phyloP scores from a whole-genome alignment of 352 stramenopile genomes.

The Globisporangium megalacanthum region DNA sequence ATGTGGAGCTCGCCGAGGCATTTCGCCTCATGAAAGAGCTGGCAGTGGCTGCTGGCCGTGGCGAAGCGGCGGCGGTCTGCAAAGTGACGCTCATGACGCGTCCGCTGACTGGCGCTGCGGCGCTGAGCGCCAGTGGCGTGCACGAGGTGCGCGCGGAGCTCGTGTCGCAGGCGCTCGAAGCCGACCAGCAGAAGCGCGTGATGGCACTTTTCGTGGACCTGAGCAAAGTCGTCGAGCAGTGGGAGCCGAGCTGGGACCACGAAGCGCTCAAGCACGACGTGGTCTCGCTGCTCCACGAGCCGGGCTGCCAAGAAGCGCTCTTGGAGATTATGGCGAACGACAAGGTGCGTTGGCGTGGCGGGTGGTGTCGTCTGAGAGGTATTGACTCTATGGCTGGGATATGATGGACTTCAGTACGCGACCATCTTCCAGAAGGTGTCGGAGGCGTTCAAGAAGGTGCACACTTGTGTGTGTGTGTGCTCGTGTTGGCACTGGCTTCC shows the following conservation, averaged over 20 bases:
- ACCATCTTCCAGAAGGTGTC: constrained; percentile 59
- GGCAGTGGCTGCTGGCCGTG: constrained; percentile 34
- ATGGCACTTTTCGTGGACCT: constrained; percentile 70
- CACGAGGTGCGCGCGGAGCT: constrained; percentile 20
- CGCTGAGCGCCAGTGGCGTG: constrained; percentile 5
- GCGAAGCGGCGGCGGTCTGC: constrained; percentile 39
- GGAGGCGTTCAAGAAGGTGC: constrained; percentile 47
- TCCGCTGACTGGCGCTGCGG: constrained; percentile 10
- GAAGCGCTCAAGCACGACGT: constrained; percentile 66
- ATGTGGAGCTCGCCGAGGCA: constrained; percentile 69
- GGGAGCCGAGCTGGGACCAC: constrained; percentile 48
- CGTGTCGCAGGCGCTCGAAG: constrained; percentile 39
- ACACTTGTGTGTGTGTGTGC: background rate
- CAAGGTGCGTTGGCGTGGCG: background rate
- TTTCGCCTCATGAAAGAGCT: constrained; percentile 76
- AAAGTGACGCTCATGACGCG: constrained; percentile 63
- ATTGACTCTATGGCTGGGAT: background rate
- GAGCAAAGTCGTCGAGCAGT: constrained; percentile 73
- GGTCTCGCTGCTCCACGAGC: constrained; percentile 65
- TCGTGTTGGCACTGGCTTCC: background rate
- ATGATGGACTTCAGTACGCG: constrained; percentile 29
- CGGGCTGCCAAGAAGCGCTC: constrained; percentile 63
- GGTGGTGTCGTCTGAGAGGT: background rate
- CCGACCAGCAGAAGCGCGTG: constrained; percentile 55
- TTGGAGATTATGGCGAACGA: constrained; percentile 49